phyloP scores from a whole-genome alignment of 768 basidiomycete species.

The Mycena amicta region DNA sequence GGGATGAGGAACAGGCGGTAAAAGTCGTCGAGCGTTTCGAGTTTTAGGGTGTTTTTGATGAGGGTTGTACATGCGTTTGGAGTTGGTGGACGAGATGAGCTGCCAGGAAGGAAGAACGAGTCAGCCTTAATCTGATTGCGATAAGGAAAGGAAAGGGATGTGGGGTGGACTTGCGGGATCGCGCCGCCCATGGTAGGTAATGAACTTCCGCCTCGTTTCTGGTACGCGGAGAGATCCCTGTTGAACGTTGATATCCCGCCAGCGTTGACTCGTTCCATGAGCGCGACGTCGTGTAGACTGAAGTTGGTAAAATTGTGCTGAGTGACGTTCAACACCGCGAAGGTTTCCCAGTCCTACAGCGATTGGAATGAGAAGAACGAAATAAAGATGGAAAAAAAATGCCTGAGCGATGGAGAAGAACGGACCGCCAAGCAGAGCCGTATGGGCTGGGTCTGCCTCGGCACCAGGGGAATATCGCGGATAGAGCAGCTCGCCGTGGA shows the following conservation, averaged over 20 bases:
- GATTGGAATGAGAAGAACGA: background rate
- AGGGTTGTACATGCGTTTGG: slow-evolving; percentile 22
- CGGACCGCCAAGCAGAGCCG: background rate
- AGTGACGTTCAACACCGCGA: background rate
- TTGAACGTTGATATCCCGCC: slow-evolving; percentile 12
- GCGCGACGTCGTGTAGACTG: background rate
- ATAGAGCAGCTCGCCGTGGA: slow-evolving; percentile 15
- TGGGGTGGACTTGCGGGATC: slow-evolving; percentile 11
- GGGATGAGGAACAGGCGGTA: slow-evolving; percentile 29
- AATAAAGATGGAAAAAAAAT: background rate
- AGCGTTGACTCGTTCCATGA: background rate
- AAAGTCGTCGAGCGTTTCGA: slow-evolving; percentile 23
- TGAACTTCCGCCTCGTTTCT: slow-evolving; percentile 24
- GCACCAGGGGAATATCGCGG: slow-evolving; percentile 24
- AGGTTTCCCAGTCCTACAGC: slow-evolving; percentile 10
- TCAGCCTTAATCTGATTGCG: background rate
- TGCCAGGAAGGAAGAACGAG: background rate
- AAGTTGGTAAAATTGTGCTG: background rate
- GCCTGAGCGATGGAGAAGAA: background rate
- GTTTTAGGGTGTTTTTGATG: slow-evolving; percentile 21
- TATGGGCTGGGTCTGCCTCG: slow-evolving; percentile 1
- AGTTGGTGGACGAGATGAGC: slow-evolving; percentile 23
- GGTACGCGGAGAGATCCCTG: slow-evolving; percentile 19
- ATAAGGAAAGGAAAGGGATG: too few relatives aligned
- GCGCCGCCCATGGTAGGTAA: slow-evolving; percentile 26